Conservation (phyloP, 805 yeast genomes). For the Brettanomyces sp. region DNA sequence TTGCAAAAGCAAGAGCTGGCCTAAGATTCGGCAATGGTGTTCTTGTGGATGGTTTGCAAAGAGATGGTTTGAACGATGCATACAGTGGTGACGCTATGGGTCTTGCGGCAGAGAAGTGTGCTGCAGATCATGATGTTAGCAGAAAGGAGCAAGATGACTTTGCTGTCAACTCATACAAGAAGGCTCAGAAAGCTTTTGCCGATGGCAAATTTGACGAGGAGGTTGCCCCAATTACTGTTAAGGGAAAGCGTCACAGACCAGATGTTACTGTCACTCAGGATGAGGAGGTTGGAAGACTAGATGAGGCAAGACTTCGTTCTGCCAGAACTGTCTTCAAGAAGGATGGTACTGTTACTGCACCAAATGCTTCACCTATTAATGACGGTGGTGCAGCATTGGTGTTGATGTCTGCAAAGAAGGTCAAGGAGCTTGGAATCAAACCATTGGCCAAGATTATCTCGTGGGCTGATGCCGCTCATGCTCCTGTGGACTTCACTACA, state of each 20-base stretch:
- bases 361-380: slow-evolving; percentile 91
- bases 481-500: slow-evolving; percentile 91
- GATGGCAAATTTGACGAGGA: slow-evolving; percentile 77
- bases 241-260: slow-evolving; percentile 88
- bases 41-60: slow-evolving; percentile 80
- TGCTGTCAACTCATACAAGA: slow-evolving; percentile 77
- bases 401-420: slow-evolving; percentile 74
- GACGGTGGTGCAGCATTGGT: slow-evolving; percentile 98
- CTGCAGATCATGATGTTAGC: slow-evolving; percentile 63
- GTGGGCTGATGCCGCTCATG: slow-evolving; percentile 98
- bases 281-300: slow-evolving; percentile 74
- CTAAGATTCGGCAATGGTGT: slow-evolving; percentile 79
- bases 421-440: slow-evolving; percentile 74
- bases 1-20: slow-evolving; percentile 79
- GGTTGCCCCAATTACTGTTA: slow-evolving; percentile 79
- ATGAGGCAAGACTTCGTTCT: slow-evolving; percentile 63
- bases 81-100: slow-evolving; percentile 90
- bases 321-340: slow-evolving; percentile 94
- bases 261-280: slow-evolving; percentile 63
- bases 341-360: slow-evolving; percentile 96
- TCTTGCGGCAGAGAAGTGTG: slow-evolving; percentile 94
- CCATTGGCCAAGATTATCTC: slow-evolving; percentile 87
- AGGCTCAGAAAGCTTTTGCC: slow-evolving; percentile 73
- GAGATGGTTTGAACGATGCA: slow-evolving; percentile 91
- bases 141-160: slow-evolving; percentile 86